Base-by-base conservation (phyloP, 2,329 filamentous ascomycete genomes). In the Bisporella sp. region DNA sequence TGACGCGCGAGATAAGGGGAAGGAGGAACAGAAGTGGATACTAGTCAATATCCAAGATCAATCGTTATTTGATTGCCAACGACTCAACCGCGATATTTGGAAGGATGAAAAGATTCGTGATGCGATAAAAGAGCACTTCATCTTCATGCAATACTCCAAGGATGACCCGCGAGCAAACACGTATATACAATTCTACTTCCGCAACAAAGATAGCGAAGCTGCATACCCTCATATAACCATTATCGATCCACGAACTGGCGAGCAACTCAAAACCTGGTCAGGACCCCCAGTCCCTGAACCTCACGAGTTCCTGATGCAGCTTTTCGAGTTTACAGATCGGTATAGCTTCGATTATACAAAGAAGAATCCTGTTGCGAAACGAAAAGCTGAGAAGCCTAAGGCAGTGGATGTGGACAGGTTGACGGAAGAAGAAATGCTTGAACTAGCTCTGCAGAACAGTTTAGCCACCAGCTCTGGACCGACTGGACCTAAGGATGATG, bases 181-280 rank as follows among this genome's bases (percentile, higher is more conserved):
- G 57, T 99, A 95, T 68, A 75, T 95, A 54, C 87, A 88, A 50
- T 95, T 96, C 68, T 99, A 99, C 72, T 91, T 97, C 56, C 35
- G n/a, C 8, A 78, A 82, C 49, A 74, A 87, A 58, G 89, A 95
- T 61, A 86, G 86, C 62, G 78, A 83, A n/a, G 87, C 92, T 63
- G 90, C 91, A 59, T 99, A 95, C 65, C 93, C 93, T 5, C 91
- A 99, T 65, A 93, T 97, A 51, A 89, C 90, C 42, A 96, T 99
- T 55, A 82, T 99, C 54, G 93, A 99, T 61, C 93, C 93, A 2
- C 80, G 93, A 53, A 99, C 93, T 1, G 93, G 93, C 54, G 93
- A 99, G 70, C 90, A 96, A 68, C 88, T 99, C 66, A 99, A 99
- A 72, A 81, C 91, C 1, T 97, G 93, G 92, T 90, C 87, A 11